These are phyloP conservation scores for Cichorium intybus DNA, from an alignment of 140 eudicot species.

Conservation along the genomic window DNA sequence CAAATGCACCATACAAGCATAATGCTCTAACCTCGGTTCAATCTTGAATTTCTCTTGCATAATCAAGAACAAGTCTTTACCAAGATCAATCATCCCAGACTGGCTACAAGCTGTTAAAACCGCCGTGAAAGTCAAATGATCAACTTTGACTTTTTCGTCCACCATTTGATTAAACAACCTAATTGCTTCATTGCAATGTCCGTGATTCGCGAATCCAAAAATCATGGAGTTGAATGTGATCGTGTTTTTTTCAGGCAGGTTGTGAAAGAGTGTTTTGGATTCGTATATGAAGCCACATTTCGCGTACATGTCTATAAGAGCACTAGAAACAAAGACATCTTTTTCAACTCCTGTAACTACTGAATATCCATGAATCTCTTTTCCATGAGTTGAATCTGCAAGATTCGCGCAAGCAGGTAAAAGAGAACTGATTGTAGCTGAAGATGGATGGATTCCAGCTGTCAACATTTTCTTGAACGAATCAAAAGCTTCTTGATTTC, in stretches of 20 bases:
- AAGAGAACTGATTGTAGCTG: conserved; percentile 68
- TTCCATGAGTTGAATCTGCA: conserved; percentile 58
- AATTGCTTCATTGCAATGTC: conserved; percentile 55
- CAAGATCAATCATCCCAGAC: conserved; percentile 56
- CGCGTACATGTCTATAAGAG: conserved; percentile 85
- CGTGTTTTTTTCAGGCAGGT: conserved; percentile 51
- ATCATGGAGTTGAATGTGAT: conserved; percentile 85
- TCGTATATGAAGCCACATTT: conserved; percentile 71
- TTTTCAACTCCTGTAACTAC: conserved; percentile 49
- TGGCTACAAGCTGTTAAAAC: conserved; percentile 72
- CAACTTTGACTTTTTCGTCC: conserved; percentile 37
- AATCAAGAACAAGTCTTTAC: conserved; percentile 44
- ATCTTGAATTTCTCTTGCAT: conserved; percentile 61
- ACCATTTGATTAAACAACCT: conserved; percentile 58
- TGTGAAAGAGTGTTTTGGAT: conserved; percentile 58
- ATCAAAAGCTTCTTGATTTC: conserved; percentile 49
- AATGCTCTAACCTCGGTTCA: conserved; percentile 72
- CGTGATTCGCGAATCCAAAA: conserved; percentile 80
- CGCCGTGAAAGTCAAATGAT: conserved; percentile 75
- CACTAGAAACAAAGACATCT: conserved; percentile 55
- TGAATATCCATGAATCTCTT: conserved; percentile 68
- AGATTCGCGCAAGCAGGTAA: conserved; percentile 61
- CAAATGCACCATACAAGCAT: conserved; percentile 80
- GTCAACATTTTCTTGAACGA: conserved; percentile 53
- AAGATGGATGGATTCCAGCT: conserved; percentile 42